These are phyloP conservation scores for Leucocoprinus leucothites DNA, from an alignment of 768 basidiomycete species.

Conservation along the genomic window DNA sequence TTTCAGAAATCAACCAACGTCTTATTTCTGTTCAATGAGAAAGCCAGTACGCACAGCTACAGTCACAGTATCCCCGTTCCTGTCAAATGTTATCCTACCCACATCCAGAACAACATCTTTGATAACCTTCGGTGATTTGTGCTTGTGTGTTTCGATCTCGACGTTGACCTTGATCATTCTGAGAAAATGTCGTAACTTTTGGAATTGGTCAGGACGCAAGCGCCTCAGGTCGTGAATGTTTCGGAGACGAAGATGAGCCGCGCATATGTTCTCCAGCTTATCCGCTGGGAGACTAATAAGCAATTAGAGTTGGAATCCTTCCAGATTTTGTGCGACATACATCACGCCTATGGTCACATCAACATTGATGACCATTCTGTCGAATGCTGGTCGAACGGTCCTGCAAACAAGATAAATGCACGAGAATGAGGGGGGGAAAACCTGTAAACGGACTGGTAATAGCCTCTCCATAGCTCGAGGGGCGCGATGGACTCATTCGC, in stretches of 20 bases:
- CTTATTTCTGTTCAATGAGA: no score
- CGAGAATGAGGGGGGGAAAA: not conserved
- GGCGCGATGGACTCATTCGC: slow-evolving; percentile 19
- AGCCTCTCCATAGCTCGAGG: slow-evolving; percentile 39
- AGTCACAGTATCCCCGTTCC: slow-evolving; percentile 20
- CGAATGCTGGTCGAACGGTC: slow-evolving; percentile 39
- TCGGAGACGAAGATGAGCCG: slow-evolving; percentile 15
- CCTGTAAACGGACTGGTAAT: slow-evolving; percentile 33
- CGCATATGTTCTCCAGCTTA: slow-evolving; percentile 21
- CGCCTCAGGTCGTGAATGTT: slow-evolving; percentile 18
- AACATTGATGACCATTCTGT: slow-evolving; percentile 36
- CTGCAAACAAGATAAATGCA: slow-evolving; percentile 16
- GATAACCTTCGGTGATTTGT: slow-evolving; percentile 23
- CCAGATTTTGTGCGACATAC: slow-evolving; percentile 21
- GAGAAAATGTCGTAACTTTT: slow-evolving; percentile 24
- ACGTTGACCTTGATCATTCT: slow-evolving; percentile 27
- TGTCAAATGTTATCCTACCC: slow-evolving; percentile 24
- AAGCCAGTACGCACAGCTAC: slow-evolving; percentile 21
- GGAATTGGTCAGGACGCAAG: slow-evolving; percentile 14
- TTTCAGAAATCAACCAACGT: not conserved
- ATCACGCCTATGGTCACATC: slow-evolving; percentile 39
- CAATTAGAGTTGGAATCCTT: not conserved
- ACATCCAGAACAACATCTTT: slow-evolving; percentile 25
- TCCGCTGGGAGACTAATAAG: slow-evolving; percentile 21
- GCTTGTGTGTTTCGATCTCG: slow-evolving; percentile 16